Evolutionary conservation across 768 basidiomycete genomes (phyloP).

Genomic region (Trametes villosa): DNA sequence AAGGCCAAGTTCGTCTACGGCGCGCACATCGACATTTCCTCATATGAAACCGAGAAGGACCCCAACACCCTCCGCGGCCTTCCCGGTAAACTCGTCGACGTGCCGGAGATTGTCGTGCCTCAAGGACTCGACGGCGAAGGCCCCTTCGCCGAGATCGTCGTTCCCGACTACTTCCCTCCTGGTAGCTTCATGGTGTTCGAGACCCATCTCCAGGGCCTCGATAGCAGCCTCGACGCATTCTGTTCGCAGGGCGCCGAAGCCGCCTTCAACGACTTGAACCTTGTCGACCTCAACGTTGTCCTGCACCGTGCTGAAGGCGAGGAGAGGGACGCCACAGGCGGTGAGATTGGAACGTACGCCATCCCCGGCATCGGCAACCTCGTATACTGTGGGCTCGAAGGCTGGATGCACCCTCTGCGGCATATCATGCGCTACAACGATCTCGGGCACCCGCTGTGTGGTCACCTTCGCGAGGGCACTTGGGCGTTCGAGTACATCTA

Average conservation of each 20-base stretch:
- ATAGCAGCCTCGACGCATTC: slow-evolving; percentile 69
- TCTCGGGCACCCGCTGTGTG: slow-evolving; percentile 89
- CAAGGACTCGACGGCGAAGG: slow-evolving; percentile 69
- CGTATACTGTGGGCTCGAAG: slow-evolving; percentile 93
- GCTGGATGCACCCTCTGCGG: slow-evolving; percentile 92
- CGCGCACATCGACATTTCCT: slow-evolving; percentile 68
- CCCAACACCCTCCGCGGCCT: slow-evolving; percentile 68
- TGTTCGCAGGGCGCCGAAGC: slow-evolving; percentile 73
- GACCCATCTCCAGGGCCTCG: slow-evolving; percentile 79
- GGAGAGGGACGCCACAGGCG: slow-evolving; percentile 86
- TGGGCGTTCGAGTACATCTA: slow-evolving; percentile 94
- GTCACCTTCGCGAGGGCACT: slow-evolving; percentile 80
- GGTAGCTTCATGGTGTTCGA: slow-evolving; percentile 94
- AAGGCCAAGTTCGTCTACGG: slow-evolving; percentile 83
- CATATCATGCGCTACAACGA: slow-evolving; percentile 90
- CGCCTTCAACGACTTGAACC: slow-evolving; percentile 72
- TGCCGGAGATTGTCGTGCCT: slow-evolving; percentile 59
- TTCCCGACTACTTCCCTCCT: slow-evolving; percentile 93
- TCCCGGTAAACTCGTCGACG: slow-evolving; percentile 66
- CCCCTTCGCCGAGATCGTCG: slow-evolving; percentile 74
- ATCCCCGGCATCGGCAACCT: slow-evolving; percentile 76
- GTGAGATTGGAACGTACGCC: slow-evolving; percentile 81
- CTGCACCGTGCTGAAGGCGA: slow-evolving; percentile 90
- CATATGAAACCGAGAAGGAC: slow-evolving; percentile 58
- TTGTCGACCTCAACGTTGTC: slow-evolving; percentile 87